Evolutionary conservation across 1,139 yeast species (phyloP), one percentile per base, ranked within the genome.

Genomic region (Debaryomyces sp.): DNA sequence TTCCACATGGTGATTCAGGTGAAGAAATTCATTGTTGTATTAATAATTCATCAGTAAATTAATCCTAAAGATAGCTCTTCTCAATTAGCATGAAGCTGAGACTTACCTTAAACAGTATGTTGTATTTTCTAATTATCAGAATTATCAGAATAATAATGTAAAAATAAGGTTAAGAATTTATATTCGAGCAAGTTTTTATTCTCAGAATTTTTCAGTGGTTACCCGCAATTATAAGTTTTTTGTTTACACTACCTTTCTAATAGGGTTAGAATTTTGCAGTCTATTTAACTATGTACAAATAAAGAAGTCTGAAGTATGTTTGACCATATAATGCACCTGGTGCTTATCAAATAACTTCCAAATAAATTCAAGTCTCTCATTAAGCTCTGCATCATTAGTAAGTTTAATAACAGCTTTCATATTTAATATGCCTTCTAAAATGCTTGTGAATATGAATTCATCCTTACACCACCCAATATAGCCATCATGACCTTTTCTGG

Each of bases 1-100:
- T 60, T 79, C 83, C 75, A 77, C 84, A 80, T 70, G 77, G 71
- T 60, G 57, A 54, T 77, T 81, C 86, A 80, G 86, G 73, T 80
- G 86, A 81, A 81, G 86, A 81, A 81, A 81, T 81, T 81, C 86
- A 76, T 45, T 73, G 64, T 64, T 67, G 60, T 62, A 63, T 63
- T 62, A 63, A 49, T 67, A 61, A 64, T 71, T 73, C 78, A 73
- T 71, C 76, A 68, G 65, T 45, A 48, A 52, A 41, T 41, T 30
- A 30, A 58, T 50, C 45, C 44, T 44, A 40, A 23, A 21, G 30
- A 23, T 27, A 47, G 44, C 13, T 44, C 32, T 24, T 40, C 15
- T 17, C 44, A 39, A 41, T 30, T 40, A 21, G 12, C 10, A 23
- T 10, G 30, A 37, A 18, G 18, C n/a, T 36, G 12, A 22, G 24